These are phyloP conservation scores for Boletus subparvulus DNA, from an alignment of 768 basidiomycete species.

Conservation along the genomic window DNA sequence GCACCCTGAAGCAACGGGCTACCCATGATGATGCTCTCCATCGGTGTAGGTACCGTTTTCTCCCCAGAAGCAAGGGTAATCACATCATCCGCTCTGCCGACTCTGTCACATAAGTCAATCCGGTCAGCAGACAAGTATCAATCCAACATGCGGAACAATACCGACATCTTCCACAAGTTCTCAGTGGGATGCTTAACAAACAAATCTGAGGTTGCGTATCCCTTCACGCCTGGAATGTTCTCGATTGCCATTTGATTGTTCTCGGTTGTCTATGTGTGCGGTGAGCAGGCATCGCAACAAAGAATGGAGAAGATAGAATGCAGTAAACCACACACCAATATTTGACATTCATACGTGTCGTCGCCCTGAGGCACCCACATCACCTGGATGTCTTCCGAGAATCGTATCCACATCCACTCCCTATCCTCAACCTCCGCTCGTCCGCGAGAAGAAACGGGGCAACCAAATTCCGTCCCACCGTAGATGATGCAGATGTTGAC, in stretches of 20 bases:
- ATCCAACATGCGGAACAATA: no score
- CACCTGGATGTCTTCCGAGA: neutral
- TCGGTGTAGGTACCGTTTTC: no score
- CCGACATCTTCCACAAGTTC: neutral
- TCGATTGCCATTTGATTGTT: constrained; percentile 13
- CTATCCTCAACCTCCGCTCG: neutral
- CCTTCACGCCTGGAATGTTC: constrained; percentile 41
- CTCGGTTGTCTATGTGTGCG: neutral
- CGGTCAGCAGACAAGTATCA: no score
- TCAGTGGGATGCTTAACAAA: constrained; percentile 31
- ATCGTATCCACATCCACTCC: neutral
- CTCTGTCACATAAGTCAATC: no score
- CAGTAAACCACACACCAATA: neutral
- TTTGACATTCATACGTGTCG: neutral
- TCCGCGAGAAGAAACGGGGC: neutral
- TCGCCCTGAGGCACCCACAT: neutral
- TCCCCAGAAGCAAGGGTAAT: no score
- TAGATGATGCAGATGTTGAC: neutral
- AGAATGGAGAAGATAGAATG: neutral
- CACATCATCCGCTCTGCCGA: no score
- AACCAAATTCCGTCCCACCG: neutral
- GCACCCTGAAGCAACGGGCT: no score
- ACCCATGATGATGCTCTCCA: no score
- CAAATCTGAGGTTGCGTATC: constrained; percentile 45
- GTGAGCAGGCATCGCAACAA: neutral